Base-by-base conservation (phyloP, 2,329 filamentous ascomycete species). In the Neopestalotiopsis clavispora region DNA sequence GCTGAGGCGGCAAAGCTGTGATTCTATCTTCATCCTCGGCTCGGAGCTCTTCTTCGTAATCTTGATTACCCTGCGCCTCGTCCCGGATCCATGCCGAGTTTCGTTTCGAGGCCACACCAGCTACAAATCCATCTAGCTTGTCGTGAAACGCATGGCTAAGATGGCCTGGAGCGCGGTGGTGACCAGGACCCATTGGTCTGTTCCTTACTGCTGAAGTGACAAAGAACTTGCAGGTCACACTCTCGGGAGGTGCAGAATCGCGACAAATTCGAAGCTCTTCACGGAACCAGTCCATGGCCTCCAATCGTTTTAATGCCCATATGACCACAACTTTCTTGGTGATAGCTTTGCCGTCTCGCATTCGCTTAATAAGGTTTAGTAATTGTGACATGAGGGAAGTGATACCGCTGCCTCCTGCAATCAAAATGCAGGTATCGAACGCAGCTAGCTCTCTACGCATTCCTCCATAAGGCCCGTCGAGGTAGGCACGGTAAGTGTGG, bases 211-310 rank as follows among this genome's bases (percentile, higher is more conserved):
- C 88, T 1, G 92, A 90, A 0, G 95, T 98, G 73, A 98, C 93
- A 81, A 94, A 98, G 84, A 98, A 98, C 78, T 97, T 95, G 84
- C 95, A 98, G 30, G 93, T 93, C 9, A 98, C 93, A 38, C 93
- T 92, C 77, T 96, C 94, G 0, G 93, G 92, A 1, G 95, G 95
- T 10, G 95, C 95, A 64, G 90, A 92, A 80, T 98, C 94, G 74
- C 94, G 89, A 81, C 95, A 97, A 75, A 98, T 97, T 62, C 94
- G 89, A 69, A 98, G 85, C 79, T 98, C 95, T 81, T 98, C 95
- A 72, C 94, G 93, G 85, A 98, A 98, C 95, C 95, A 98, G 78
- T 98, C 94, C 90, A 98, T 94, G 1, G 94, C 94, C 79, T 98
- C 95, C 14, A 96, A 90, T 68, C 93, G 90, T 81, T 96, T 97